These are phyloP conservation scores for Fraxinus nigra DNA, from an alignment of 305 asterid genomes.

Conservation along the genomic window DNA sequence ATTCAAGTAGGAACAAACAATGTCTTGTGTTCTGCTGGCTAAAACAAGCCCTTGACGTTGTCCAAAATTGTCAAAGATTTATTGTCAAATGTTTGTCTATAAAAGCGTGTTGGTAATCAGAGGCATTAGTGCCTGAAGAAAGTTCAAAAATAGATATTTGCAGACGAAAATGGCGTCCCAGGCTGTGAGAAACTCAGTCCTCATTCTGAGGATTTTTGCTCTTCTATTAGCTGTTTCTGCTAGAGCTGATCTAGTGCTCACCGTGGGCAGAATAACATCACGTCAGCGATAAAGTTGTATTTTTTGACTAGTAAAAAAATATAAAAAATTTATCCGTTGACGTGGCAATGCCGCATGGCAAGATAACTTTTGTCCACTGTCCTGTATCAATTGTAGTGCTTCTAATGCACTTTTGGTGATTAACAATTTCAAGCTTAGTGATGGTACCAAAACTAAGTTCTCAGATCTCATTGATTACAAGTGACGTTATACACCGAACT, in stretches of 20 bases:
- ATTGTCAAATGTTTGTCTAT: not conserved
- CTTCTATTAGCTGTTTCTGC: slow-evolving; percentile 39
- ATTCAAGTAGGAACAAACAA: not conserved
- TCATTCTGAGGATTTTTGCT: slow-evolving; percentile 38
- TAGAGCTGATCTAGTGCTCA: too few species aligned
- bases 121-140: not conserved
- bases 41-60: not conserved
- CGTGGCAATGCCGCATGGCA: too few species aligned
- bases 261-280: too few species aligned
- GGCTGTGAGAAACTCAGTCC: slow-evolving; percentile 7
- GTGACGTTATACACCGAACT: slow-evolving; percentile 2
- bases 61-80: not conserved
- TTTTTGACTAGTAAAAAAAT: too few species aligned
- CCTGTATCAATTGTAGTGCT: too few species aligned
- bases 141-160: not conserved
- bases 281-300: too few species aligned
- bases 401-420: slow-evolving; percentile 29
- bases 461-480: slow-evolving; percentile 41
- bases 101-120: not conserved
- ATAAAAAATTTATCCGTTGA: too few species aligned
- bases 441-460: slow-evolving; percentile 27
- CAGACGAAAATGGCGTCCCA: not conserved
- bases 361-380: too few species aligned
- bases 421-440: slow-evolving; percentile 32
- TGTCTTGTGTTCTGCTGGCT: not conserved